Conservation (phyloP, 2,329 filamentous ascomycete species). For the Clonostachys rosea region DNA sequence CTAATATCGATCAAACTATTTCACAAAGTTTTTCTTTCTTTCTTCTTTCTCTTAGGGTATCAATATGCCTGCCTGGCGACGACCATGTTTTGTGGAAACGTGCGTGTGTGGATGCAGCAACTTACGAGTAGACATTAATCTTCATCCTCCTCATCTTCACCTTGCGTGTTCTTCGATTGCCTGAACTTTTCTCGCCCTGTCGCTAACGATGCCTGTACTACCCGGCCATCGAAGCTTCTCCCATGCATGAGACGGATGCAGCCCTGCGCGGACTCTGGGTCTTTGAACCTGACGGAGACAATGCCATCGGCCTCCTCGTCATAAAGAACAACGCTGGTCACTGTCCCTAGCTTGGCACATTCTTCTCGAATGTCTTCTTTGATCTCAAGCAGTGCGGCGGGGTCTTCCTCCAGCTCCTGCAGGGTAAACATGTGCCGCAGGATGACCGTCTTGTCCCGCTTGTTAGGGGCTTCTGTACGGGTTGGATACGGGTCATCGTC, state of each 20-base stretch:
- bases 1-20: not conserved
- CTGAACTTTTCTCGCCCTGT: constrained; percentile 66
- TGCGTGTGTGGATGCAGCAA: not conserved
- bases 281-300: constrained; percentile 77
- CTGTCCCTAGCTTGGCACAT: constrained; percentile 77
- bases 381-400: constrained; percentile 79
- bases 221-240: constrained; percentile 69
- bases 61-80: not conserved
- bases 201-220: constrained; percentile 66
- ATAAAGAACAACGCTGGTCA: constrained; percentile 88
- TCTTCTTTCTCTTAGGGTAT: not conserved
- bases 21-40: too few relatives aligned
- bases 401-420: constrained; percentile 78
- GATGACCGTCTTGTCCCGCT: constrained; percentile 78
- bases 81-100: not conserved
- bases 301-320: constrained; percentile 83
- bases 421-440: constrained; percentile 92
- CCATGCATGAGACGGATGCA: constrained; percentile 77
- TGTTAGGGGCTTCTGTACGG: constrained; percentile 33
- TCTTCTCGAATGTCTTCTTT: constrained; percentile 92
- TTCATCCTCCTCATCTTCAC: too few relatives aligned
- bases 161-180: too few relatives aligned
- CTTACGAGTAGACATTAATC: too few relatives aligned
- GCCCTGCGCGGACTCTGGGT: constrained; percentile 63
- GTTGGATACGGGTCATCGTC: constrained; percentile 69